Evolutionary conservation across 345 rosid genomes (phyloP).

Genomic region (Syzygium oleosum): DNA sequence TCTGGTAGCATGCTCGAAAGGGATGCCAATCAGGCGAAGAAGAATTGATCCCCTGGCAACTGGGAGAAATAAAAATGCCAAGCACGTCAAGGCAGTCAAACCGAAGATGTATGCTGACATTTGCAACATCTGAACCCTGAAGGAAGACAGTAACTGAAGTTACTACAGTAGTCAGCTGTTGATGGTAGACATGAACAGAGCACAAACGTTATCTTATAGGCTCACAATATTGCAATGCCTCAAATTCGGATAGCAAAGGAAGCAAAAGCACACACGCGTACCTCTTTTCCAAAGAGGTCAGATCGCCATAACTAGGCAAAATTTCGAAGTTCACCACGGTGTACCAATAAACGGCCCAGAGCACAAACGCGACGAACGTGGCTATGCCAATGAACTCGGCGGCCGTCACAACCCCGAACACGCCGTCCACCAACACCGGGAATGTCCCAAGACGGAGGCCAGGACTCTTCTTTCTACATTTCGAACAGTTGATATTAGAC

Average conservation of each 20-base stretch:
- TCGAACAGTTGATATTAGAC: neutral
- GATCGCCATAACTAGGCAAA: slow-evolving; percentile 1
- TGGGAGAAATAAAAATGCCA: slow-evolving; percentile 22
- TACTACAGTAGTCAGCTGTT: neutral
- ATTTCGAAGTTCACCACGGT: slow-evolving; percentile 8
- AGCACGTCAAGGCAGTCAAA: slow-evolving; percentile 12
- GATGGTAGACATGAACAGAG: neutral
- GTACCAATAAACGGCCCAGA: slow-evolving; percentile 13
- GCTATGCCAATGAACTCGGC: slow-evolving; percentile 22
- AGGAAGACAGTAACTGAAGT: neutral
- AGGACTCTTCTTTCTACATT: neutral
- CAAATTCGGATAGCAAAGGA: neutral
- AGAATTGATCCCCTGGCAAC: slow-evolving; percentile 20
- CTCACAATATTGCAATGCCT: neutral
- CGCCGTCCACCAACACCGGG: slow-evolving; percentile 23
- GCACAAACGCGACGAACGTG: slow-evolving; percentile 4
- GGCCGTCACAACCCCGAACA: slow-evolving; percentile 23
- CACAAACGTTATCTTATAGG: neutral
- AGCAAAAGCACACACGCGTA: neutral
- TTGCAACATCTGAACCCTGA: slow-evolving; percentile 15
- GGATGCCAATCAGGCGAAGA: slow-evolving; percentile 14
- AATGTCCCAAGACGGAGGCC: slow-evolving; percentile 15
- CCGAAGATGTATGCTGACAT: slow-evolving; percentile 11
- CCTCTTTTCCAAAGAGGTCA: slow-evolving; percentile 10
- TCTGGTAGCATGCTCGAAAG: slow-evolving; percentile 14